Evolutionary conservation across 2,329 filamentous ascomycete genomes (phyloP), one percentile per base, ranked within the genome.

Genomic region (Aspergillus nomiae): DNA sequence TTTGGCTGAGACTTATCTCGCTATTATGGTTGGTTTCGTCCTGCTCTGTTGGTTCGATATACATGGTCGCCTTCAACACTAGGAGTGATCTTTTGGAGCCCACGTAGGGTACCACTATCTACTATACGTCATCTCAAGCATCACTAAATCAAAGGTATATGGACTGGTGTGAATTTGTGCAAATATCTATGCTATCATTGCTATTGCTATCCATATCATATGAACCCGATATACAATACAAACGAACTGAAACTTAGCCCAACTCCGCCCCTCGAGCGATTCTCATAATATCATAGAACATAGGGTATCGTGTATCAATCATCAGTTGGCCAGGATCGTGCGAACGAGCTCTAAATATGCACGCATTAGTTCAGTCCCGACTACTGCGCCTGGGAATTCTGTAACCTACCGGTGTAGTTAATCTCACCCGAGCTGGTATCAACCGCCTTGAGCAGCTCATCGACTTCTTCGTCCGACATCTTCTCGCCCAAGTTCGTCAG

Each of bases 391-490:
- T n/a, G 12, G 28, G n/a, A 5, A 12, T 58, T 50, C 21, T 11
- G 30, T 16, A 57, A 78, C 89, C 68, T 84, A 95, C 92, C 93
- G 69, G 91, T 94, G 81, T 99, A 99, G 84, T 98, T 97, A 80
- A 99, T 92, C 86, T 98, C 94, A 71, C 94, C 94, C 61, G 90
- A 94, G 81, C 90, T 95, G 65, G 94, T 96, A 78, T 99, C 95
- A 69, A 98, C 94, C 0, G 94, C 93, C 89, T 98, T 99, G 79
- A 99, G 89, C 76, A 99, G 86, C 86, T 99, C 95, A 79, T 98
- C 94, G 56, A 99, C 95, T 85, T 99, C 95, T 68, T 98, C 95
- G 74, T 99, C 94, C 65, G 91, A 92, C 93, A 99, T 97, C 86
- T 98, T 98, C 89, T 99, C 95, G 74, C 95, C 95, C 73, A 99